Base-by-base conservation (phyloP, 139 green algal species). In the Asterochloris sp. region DNA sequence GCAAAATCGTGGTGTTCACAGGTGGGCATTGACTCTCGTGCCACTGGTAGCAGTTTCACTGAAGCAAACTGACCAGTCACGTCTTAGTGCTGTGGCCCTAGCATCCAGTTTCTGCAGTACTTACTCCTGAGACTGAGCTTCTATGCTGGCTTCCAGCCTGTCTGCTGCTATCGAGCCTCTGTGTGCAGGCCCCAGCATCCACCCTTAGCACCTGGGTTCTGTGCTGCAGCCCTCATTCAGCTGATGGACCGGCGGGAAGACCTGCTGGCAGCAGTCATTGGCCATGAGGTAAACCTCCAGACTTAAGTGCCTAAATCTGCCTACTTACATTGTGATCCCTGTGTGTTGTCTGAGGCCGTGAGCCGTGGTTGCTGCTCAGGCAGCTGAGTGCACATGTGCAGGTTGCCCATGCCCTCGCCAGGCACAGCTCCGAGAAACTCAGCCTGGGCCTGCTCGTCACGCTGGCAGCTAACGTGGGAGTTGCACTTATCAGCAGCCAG, bases 1-100 rank as follows among this genome's bases (percentile, higher is more conserved):
- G 88, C 74, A 90, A 91, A 77, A 86, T 91, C 60, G 85, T 91
- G 62, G 85, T 88, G 0, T 88, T 85, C 69, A 89, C 78, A 79
- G 85, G 83, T 82, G 61, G 13, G 26, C 54, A 0, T 13, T 11
- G 38, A 13, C 12, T 28, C 12, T 6, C 17, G 24, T 29, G 2
- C 16, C 71, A 76, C 71, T 60, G 26, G 1, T 54, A 10, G n/a
- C 71, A 29, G 71, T 29, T 38, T 2, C 15, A 1, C 16, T 76
- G 24, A 28, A 76, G n/a, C 23, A 21, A 1, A 76, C 26, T 21
- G 24, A 76, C 15, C 29, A 76, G 2, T 76, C 71, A 11, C 71
- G 38, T 54, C 38, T 6, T 6, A 54, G 38, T 54, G 38, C 38
- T 54, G 38, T 6, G 38, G 38, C 38, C 38, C 38, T 54, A 54